Base-by-base conservation (phyloP, 768 basidiomycete species). In the Lepiota subincarnata region DNA sequence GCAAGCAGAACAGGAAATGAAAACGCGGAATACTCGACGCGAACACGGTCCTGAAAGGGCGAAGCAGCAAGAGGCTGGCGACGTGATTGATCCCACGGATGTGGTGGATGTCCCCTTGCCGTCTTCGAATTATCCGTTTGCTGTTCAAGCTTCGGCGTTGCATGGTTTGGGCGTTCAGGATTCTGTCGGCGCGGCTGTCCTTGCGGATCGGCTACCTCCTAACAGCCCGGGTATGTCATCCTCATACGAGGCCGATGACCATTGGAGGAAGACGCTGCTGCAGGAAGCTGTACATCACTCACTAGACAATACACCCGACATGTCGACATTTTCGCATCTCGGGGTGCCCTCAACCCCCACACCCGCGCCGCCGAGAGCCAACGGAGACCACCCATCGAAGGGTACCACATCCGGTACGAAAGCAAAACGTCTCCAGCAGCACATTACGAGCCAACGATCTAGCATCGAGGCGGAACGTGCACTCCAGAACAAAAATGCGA, bases 71-170 rank as follows among this genome's bases (percentile, higher is more conserved):
- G 58, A 64, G n/a, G 66, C 77, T 57, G 77, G 82, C 62, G 65
- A 83, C 60, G 75, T 87, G 50, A 83, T 92, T 60, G 90, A 92
- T 68, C 90, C 90, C 10, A 92, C 90, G 20, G 91, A 92, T 61
- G 79, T 79, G 20, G 89, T 92, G 34, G 90, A 92, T 62, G 64
- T 92, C 31, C 90, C 90, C 0, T 83, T 77, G 4, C 85, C 82
- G 6, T 81, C 85, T 34, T 72, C 83, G 35, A 75, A 74, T 34
- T 89, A 87, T 62, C 84, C 84, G 1, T 86, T 91, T 59, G 81
- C 85, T 6, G 79, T 87, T 36, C 89, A 90, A 63, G 79, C 89
- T 20, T 88, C 89, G 50, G 85, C 84, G 13, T 60, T 85, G 46
- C 82, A 84, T 60, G 88, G 84, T 13, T 69, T 91, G 60, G 84